Conservation (phyloP, 805 yeast species). For the Candida chauliodis region DNA sequence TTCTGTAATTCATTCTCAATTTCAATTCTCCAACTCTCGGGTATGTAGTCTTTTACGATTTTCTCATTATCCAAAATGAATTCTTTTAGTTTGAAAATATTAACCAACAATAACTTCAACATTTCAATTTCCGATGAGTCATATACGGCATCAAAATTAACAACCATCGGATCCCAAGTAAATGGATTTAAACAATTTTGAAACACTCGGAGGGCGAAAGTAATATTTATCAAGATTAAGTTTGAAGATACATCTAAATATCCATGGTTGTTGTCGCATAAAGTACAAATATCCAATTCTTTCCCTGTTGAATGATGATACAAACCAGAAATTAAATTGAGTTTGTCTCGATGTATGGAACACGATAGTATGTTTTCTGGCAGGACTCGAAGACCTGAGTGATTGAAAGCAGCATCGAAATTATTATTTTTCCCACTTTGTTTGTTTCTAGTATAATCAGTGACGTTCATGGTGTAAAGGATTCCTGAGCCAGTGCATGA, state of each 20-base stretch:
- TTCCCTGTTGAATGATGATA: background rate
- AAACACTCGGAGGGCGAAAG: background rate
- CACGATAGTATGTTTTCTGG: constrained; percentile 3
- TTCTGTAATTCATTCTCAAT: background rate
- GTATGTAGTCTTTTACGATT: background rate
- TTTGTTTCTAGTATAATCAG: constrained; percentile 4
- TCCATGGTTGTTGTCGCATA: background rate
- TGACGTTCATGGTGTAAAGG: background rate
- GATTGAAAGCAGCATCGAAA: background rate
- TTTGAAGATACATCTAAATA: background rate
- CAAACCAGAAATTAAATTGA: background rate
- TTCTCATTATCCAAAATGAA: constrained; percentile 1
- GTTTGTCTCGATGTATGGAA: constrained; percentile 4
- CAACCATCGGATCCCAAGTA: constrained; percentile 4
- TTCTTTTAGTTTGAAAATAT: background rate
- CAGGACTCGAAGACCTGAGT: background rate
- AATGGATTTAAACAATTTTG: background rate
- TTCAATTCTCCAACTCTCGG: background rate
- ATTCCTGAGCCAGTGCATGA: background rate
- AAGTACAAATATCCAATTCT: background rate
- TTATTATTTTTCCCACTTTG: constrained; percentile 2
- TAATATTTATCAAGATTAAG: background rate
- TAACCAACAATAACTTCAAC: background rate
- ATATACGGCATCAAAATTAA: background rate
- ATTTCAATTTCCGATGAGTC: background rate